These are phyloP conservation scores for Hypoxylon cercidicola DNA, from an alignment of 495 filamentous ascomycete species.

Conservation along the genomic window DNA sequence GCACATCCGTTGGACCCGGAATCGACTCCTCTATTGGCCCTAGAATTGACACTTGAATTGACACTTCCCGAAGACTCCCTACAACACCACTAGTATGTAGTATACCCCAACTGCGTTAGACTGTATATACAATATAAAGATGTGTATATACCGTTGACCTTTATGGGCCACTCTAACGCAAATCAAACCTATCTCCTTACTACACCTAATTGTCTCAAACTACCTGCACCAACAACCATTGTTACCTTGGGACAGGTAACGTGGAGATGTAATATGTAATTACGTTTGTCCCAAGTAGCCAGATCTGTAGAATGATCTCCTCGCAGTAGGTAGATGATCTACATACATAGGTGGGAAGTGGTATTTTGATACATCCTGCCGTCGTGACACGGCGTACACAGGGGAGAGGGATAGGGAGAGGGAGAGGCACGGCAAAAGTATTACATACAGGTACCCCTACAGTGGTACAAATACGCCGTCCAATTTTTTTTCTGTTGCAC, in stretches of 20 bases:
- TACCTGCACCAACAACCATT: background rate
- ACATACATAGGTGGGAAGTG: background rate
- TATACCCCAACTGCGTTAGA: no score
- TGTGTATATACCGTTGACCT: no score
- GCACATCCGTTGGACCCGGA: background rate
- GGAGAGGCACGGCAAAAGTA: no score
- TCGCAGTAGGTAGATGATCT: constrained; percentile 1
- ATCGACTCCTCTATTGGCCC: background rate
- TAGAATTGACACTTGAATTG: background rate
- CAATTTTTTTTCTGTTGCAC: constrained; percentile 16
- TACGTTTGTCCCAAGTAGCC: background rate
- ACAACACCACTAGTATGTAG: no score
- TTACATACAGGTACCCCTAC: background rate
- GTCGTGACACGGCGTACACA: no score
- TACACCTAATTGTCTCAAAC: constrained; percentile 1
- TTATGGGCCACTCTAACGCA: no score
- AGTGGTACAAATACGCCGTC: background rate
- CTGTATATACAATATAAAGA: no score
- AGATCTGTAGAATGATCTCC: constrained; percentile 1
- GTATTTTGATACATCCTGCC: background rate
- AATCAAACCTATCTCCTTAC: background rate
- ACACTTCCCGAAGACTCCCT: background rate
- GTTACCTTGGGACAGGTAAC: background rate
- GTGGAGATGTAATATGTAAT: background rate
- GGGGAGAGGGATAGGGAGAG: no score